Base-by-base conservation (phyloP, 495 filamentous ascomycete species). In the Neurospora sp. region DNA sequence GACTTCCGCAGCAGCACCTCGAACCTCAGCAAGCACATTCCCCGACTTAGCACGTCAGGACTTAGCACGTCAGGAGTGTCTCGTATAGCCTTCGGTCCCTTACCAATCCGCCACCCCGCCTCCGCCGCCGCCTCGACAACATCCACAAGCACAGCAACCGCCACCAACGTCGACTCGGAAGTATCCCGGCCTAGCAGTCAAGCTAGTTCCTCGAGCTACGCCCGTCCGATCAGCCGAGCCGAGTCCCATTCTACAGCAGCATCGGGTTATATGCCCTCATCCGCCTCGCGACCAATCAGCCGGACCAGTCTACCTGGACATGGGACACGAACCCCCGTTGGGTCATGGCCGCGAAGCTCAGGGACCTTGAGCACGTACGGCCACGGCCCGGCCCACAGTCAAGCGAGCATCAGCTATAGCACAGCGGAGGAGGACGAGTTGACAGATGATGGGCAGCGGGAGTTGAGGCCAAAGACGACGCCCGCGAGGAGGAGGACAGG, bases 271-370 rank as follows among this genome's bases (percentile, higher is more conserved):
- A 82, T 81, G 69, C 89, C 91, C 6, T 92, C 93, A 38, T 80
- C 80, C 5, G 14, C 54, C 27, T 66, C 54, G 27, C 93, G 92
- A 74, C 89, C 93, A 69, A 87, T 89, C 78, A 93, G 91, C 77
- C 87, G 85, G 11, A 76, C 84, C 5, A 85, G 84, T 69, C 71
- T 91, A 39, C 84, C 84, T 6, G 87, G 91, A 39, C 84, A 84
- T 7, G 87, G 91, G 4, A 81, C 90, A 16, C 88, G 91, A 41
- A 94, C 93, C 4, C 90, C 92, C 10, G 77, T 91, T 31, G 86
- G 86, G 46, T 83, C 90, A 37, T 89, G 90, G 11, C 82, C 88
- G 70, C 89, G 87, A 60, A 89, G 87, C 76, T 80, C 86, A 5
- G 74, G 76, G 35, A 70, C 70, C 23, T 39, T 75, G 72, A 39